Conservation (phyloP, 192 early-diverging fungal species). For the Chytriomyces sp. region DNA sequence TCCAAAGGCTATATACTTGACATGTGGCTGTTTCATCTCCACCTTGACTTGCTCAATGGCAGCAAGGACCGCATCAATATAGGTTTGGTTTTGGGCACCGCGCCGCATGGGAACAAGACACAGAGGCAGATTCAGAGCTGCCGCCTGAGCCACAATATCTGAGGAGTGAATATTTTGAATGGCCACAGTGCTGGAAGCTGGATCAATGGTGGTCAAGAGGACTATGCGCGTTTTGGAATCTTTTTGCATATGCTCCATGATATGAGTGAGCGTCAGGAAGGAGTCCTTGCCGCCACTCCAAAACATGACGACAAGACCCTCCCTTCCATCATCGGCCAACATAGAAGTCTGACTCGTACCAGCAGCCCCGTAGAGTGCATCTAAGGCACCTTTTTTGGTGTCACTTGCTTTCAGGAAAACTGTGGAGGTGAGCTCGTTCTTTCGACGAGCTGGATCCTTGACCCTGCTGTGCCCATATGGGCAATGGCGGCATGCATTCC, state of each 20-base stretch:
- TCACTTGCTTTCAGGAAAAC: slow-evolving; percentile 3
- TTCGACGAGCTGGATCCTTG: not conserved
- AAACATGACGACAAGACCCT: slow-evolving; percentile 6
- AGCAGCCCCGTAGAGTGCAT: not conserved
- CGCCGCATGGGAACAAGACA: not conserved
- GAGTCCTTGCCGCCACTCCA: slow-evolving; percentile 24
- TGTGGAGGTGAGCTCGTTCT: not conserved
- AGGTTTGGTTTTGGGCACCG: slow-evolving; percentile 2
- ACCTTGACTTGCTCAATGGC: not conserved
- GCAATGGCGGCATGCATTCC: slow-evolving; percentile 19
- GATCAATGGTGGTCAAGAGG: slow-evolving; percentile 17
- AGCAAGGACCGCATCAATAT: not conserved
- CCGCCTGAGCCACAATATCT: slow-evolving; percentile 8
- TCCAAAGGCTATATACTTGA: slow-evolving; percentile 9
- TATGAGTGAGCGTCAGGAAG: not conserved
- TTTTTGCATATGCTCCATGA: not conserved
- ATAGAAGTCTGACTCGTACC: not conserved
- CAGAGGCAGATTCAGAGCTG: slow-evolving; percentile 8
- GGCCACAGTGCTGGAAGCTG: not conserved
- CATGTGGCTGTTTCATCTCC: not conserved
- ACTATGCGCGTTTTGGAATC: not conserved
- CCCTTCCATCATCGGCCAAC: not conserved
- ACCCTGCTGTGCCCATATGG: slow-evolving; percentile 20
- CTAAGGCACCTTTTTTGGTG: not conserved
- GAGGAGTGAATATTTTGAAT: slow-evolving; percentile 9